Base-by-base conservation (phyloP, 2,329 filamentous ascomycete species). In the Colletotrichum sp. region DNA sequence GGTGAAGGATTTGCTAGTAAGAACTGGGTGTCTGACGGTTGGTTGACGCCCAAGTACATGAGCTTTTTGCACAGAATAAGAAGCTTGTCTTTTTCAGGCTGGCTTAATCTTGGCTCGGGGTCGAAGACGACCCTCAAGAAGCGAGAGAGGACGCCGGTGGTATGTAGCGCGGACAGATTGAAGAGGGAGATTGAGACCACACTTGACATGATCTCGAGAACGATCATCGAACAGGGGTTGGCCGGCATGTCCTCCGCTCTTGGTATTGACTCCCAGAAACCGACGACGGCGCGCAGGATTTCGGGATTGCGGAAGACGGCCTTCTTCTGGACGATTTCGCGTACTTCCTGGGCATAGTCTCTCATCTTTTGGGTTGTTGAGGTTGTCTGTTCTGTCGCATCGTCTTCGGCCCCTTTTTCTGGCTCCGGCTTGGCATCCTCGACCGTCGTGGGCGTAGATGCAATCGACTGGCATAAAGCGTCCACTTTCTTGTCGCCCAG, bases 1-100 rank as follows among this genome's bases (percentile, higher is more conserved):
- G 88, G 79, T 3, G 90, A 89, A 10, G 89, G 84, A 32, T 87
- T 88, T 15, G 89, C 87, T 49, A 93, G 83, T 34, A 99, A 89
- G 76, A 93, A 92, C 80, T 96, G 93, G 18, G 95, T 95, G 86
- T 98, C 96, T 62, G 95, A 92, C n/a, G 98, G 90, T 76, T 90
- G 90, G 80, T 93, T 94, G 79, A 98, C 91, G 24, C 97, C 96
- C 77, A 97, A 89, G 73, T 91, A 87, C 87, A 95, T 92, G 82
- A 98, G 86, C 83, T 89, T 89, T 78, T 90, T 90, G 80, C 94
- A 96, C 30, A 98, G 88, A 26, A 90, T 88, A 78, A 93, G 87
- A 24, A 95, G 90, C 16, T 92, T 87, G 30, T 87, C 83, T 79
- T 87, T 89, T 81, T 96, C 94, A 5, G 86, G 82, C 28, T 87